These are phyloP conservation scores for Epichloe scottii DNA, from an alignment of 2,329 filamentous ascomycete genomes.

Conservation along the genomic window DNA sequence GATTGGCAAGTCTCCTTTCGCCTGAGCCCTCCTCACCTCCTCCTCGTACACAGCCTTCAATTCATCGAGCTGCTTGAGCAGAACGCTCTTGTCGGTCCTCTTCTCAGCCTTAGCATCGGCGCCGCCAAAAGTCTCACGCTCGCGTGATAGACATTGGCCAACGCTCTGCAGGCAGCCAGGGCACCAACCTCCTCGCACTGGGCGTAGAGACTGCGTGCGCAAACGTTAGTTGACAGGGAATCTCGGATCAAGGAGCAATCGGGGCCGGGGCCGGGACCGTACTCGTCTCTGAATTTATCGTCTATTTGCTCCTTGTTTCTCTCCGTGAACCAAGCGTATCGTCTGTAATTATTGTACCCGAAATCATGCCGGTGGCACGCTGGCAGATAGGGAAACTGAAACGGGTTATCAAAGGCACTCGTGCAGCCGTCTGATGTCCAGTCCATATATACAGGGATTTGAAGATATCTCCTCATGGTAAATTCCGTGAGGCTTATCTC, in stretches of 20 bases:
- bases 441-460: slow-evolving; percentile 12
- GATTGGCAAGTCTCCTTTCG: neutral
- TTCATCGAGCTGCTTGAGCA: neutral
- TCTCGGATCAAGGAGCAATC: neutral
- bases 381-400: slow-evolving; percentile 28
- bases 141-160: neutral
- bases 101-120: neutral
- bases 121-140: neutral
- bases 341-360: slow-evolving; percentile 37
- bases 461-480: neutral
- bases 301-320: slow-evolving; percentile 28
- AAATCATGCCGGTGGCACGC: slow-evolving; percentile 44
- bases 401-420: slow-evolving; percentile 28
- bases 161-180: neutral
- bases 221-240: neutral
- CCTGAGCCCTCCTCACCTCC: neutral
- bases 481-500: too few relatives aligned
- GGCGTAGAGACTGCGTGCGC: neutral
- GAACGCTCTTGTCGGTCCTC: neutral
- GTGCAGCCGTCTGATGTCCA: slow-evolving; percentile 32
- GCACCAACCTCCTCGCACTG: neutral
- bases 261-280: slow-evolving; percentile 2
- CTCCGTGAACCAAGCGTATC: slow-evolving; percentile 25
- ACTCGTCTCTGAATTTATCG: slow-evolving; percentile 33
- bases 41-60: neutral